Percentiles rank a stretch among this genome's conserved stretches.
These are phyloP conservation scores for Backusella westeae DNA, from an alignment of 192 early-diverging fungal species.

Conservation along the genomic window DNA sequence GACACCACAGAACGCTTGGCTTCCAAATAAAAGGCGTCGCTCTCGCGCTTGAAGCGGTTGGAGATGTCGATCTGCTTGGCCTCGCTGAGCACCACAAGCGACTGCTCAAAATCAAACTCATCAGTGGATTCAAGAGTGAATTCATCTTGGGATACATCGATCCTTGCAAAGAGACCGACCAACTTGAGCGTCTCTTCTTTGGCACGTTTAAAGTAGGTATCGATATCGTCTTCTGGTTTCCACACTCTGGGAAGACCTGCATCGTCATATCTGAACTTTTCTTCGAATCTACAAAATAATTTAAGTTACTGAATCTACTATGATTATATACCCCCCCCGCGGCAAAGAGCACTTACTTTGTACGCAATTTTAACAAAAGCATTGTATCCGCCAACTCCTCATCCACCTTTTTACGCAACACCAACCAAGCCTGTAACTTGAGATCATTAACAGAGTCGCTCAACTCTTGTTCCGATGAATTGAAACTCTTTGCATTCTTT, in stretches of 20 bases:
- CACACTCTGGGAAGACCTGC: slow-evolving; percentile 91
- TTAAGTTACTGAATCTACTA: too few relatives aligned
- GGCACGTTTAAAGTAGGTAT: slow-evolving; percentile 76
- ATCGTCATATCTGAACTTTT: slow-evolving; percentile 93
- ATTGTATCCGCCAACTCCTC: slow-evolving; percentile 83
- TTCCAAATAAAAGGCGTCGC: slow-evolving; percentile 89
- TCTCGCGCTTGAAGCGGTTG: slow-evolving; percentile 84
- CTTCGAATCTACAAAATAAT: slow-evolving; percentile 63
- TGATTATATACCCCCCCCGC: background rate
- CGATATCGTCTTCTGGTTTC: slow-evolving; percentile 95
- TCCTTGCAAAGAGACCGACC: slow-evolving; percentile 68
- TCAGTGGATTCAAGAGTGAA: slow-evolving; percentile 38
- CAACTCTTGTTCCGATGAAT: slow-evolving; percentile 52
- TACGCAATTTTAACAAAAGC: slow-evolving; percentile 78
- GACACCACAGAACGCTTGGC: slow-evolving; percentile 93
- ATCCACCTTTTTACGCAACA: slow-evolving; percentile 66
- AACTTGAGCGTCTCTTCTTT: slow-evolving; percentile 66
- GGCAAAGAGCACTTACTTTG: slow-evolving; percentile 24
- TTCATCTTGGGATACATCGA: slow-evolving; percentile 53
- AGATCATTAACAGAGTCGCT: slow-evolving; percentile 47
- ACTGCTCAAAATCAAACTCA: slow-evolving; percentile 60
- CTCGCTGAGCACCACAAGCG: slow-evolving; percentile 61
- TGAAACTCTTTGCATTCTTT: slow-evolving; percentile 57
- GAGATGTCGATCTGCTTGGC: slow-evolving; percentile 66
- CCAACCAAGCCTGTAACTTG: slow-evolving; percentile 72